A percentile compares a stretch with the other conserved stretches of the same genome.
Evolutionary conservation across 192 early-diverging fungal species (phyloP).

Genomic region (Podila epigama): DNA sequence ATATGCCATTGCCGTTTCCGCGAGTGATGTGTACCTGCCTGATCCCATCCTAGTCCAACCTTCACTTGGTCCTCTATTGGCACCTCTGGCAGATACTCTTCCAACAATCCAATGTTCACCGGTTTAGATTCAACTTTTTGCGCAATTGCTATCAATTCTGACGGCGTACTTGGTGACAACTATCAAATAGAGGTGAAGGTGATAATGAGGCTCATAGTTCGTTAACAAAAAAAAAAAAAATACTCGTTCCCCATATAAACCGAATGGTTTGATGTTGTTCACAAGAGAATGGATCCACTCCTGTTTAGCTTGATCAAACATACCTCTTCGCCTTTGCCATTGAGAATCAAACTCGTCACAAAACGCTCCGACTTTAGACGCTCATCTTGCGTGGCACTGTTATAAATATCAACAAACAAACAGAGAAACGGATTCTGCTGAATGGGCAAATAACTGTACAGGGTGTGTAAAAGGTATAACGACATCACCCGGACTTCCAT

Average conservation of each 20-base stretch:
- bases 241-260: background rate
- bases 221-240: background rate
- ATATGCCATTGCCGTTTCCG: conserved; percentile 24
- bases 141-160: conserved; percentile 37
- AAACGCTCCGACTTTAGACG: conserved; percentile 38
- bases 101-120: conserved; percentile 34
- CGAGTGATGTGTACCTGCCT: conserved; percentile 11
- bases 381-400: conserved; percentile 33
- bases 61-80: conserved; percentile 47
- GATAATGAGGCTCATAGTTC: too few relatives aligned
- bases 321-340: conserved; percentile 51
- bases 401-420: conserved; percentile 48
- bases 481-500: conserved; percentile 41
- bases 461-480: conserved; percentile 32
- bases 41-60: conserved; percentile 37
- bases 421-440: conserved; percentile 48
- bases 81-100: conserved; percentile 44
- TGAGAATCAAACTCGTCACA: conserved; percentile 46
- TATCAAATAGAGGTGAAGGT: background rate
- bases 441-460: conserved; percentile 40
- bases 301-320: background rate
- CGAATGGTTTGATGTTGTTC: background rate
- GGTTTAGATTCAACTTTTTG: conserved; percentile 34
- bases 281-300: background rate
- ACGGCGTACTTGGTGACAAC: conserved; percentile 40